These are phyloP conservation scores for Flammula alnicola DNA, from an alignment of 1,284 basidiomycete species.

Conservation along the genomic window DNA sequence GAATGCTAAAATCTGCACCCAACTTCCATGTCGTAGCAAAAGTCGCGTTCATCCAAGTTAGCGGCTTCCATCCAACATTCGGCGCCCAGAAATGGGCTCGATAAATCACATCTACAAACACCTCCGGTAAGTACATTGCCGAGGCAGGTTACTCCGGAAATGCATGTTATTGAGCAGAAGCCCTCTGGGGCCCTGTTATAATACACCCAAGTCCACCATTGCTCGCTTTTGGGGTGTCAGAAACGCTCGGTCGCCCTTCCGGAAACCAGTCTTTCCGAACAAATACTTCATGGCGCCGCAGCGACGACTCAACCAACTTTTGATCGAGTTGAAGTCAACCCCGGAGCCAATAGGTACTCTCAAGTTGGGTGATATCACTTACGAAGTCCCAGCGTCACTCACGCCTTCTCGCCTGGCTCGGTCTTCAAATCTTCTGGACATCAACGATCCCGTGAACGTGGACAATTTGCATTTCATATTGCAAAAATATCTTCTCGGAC, in stretches of 20 bases:
- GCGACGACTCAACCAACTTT: constrained; percentile 52
- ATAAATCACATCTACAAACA: no score
- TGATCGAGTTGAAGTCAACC: constrained; percentile 46
- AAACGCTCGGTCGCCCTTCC: constrained; percentile 9
- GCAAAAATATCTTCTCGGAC: constrained; percentile 70
- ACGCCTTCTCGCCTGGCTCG: constrained; percentile 54
- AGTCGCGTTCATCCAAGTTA: no score
- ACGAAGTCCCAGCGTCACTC: constrained; percentile 52
- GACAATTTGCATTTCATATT: constrained; percentile 67
- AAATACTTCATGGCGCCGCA: constrained; percentile 38
- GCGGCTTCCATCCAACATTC: no score
- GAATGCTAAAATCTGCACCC: no score
- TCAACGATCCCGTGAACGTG: constrained; percentile 52
- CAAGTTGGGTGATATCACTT: constrained; percentile 59
- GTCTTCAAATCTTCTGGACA: constrained; percentile 49
- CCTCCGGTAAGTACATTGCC: constrained; percentile 20
- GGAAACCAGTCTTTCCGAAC: constrained; percentile 8
- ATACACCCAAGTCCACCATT: constrained; percentile 14
- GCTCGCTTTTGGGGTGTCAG: constrained; percentile 5
- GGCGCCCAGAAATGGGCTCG: no score
- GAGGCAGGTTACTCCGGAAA: constrained; percentile 18
- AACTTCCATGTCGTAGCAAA: no score
- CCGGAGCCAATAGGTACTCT: constrained; percentile 54
- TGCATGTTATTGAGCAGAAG: no score
- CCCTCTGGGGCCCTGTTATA: neutral